These are phyloP conservation scores for Rhizoclosmatium sp. DNA, from an alignment of 192 early-diverging fungal species.

Conservation along the genomic window DNA sequence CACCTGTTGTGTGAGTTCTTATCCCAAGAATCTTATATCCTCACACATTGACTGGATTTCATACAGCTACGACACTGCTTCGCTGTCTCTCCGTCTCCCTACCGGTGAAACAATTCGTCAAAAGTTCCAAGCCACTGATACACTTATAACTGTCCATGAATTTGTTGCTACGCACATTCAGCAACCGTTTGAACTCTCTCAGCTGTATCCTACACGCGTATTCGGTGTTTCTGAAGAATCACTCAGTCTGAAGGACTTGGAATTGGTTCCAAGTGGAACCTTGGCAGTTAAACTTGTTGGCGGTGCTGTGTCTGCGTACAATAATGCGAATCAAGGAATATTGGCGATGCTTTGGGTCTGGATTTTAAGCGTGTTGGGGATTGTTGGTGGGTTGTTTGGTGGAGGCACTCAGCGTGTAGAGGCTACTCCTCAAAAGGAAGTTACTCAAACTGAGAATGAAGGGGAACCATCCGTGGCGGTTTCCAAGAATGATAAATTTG, in stretches of 20 bases:
- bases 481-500: background rate
- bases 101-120: background rate
- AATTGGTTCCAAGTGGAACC: background rate
- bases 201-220: constrained; percentile 8
- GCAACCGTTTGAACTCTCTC: constrained; percentile 2
- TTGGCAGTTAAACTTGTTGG: constrained; percentile 2
- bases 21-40: background rate
- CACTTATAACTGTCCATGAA: constrained; percentile 8
- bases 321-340: background rate
- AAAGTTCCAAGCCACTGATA: constrained; percentile 3
- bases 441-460: background rate
- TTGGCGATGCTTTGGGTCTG: background rate
- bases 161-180: background rate
- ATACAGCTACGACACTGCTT: constrained; percentile 8
- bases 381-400: background rate
- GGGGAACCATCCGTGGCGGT: background rate
- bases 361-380: background rate
- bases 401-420: background rate
- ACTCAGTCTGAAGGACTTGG: background rate
- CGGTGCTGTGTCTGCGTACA: background rate
- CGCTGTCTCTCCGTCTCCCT: constrained; percentile 6
- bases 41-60: background rate
- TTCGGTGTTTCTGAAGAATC: constrained; percentile 7
- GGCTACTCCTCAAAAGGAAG: background rate
- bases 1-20: background rate